Evolutionary conservation across 805 yeast genomes (phyloP), one percentile per base, ranked within the genome.

Genomic region (Yarrowia keelungensis): DNA sequence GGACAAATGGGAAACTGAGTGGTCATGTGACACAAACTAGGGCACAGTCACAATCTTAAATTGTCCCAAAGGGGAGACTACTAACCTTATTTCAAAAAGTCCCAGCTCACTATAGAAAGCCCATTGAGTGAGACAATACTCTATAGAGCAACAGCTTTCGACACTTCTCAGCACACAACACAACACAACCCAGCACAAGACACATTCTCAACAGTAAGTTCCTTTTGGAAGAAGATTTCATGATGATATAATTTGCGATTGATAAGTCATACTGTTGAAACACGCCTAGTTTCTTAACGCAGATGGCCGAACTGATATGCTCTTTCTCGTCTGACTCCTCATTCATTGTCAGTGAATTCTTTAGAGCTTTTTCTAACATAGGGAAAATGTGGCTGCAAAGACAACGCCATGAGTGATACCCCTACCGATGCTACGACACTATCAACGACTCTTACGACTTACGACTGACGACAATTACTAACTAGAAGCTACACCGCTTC

Each of bases 161-260:
- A 47, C 36, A 47, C 26, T 14, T 45, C 16, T 16, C 54, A 51
- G n/a, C 53, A 47, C 19, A n/a, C 58, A 53, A 16, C 16, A 49
- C 53, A 26, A 14, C 9, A 22, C 39, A 42, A 22, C 36, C 0
- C 32, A 5, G 19, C 22, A 11, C 51, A 47, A 12, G 8, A 32
- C 15, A 26, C 53, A n/a, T 36, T 16, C 50, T 12, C 39, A 59
- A 35, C 19, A 59, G 65, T 59, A 51, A 59, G 65, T 59, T 45
- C 46, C 51, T 43, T 43, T n/a, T 35, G 41, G 10, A 42, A 43
- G 42, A 59, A 59, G 50, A 32, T 59, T 45, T 43, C 51, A 77
- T 81, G 86, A 83, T 83, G 86, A 81, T 79, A 79, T 83, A 84
- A 84, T 83, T 83, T 83, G 86, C 86, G 86, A 79, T 83, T 80